Percentiles rank a stretch among this genome's conserved stretches.
These are phyloP conservation scores for Xylaria acuta DNA, from an alignment of 495 filamentous ascomycete species.

Conservation along the genomic window DNA sequence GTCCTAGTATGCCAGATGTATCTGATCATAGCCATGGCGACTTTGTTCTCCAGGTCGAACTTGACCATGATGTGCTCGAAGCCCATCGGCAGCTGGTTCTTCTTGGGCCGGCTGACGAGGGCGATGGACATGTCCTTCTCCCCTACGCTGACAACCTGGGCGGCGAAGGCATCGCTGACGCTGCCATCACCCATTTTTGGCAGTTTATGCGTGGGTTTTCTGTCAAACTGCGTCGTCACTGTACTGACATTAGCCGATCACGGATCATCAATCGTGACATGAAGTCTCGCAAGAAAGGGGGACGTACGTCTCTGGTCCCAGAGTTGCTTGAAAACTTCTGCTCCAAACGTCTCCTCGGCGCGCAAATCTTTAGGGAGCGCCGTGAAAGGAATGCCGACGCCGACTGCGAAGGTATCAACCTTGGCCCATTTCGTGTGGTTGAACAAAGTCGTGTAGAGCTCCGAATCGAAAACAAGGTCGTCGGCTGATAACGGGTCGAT, in stretches of 20 bases:
- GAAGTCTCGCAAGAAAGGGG: background rate
- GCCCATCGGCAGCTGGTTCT: slow-evolving; percentile 26
- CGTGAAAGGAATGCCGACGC: slow-evolving; percentile 22
- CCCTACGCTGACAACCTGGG: slow-evolving; percentile 26
- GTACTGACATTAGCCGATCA: background rate
- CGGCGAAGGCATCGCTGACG: slow-evolving; percentile 18
- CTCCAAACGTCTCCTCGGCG: slow-evolving; percentile 16
- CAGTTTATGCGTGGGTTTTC: background rate
- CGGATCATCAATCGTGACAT: background rate
- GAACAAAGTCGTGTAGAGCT: slow-evolving; percentile 23
- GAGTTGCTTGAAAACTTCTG: slow-evolving; percentile 23
- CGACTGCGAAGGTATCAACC: slow-evolving; percentile 24
- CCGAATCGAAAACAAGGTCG: slow-evolving; percentile 23
- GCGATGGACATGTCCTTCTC: slow-evolving; percentile 27
- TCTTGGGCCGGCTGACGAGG: slow-evolving; percentile 18
- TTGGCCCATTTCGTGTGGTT: slow-evolving; percentile 29
- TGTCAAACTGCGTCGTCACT: slow-evolving; percentile 25
- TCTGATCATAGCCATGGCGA: slow-evolving; percentile 24
- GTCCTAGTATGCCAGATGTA: slow-evolving; percentile 27
- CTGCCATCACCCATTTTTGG: slow-evolving; percentile 27
- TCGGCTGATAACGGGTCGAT: slow-evolving; percentile 15
- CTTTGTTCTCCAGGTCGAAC: slow-evolving; percentile 20
- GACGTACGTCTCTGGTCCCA: slow-evolving; percentile 28
- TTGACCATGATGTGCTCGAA: slow-evolving; percentile 25
- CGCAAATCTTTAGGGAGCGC: background rate